Evolutionary conservation across 2,329 filamentous ascomycete species (phyloP).

Genomic region (Tympanopsis confertula): DNA sequence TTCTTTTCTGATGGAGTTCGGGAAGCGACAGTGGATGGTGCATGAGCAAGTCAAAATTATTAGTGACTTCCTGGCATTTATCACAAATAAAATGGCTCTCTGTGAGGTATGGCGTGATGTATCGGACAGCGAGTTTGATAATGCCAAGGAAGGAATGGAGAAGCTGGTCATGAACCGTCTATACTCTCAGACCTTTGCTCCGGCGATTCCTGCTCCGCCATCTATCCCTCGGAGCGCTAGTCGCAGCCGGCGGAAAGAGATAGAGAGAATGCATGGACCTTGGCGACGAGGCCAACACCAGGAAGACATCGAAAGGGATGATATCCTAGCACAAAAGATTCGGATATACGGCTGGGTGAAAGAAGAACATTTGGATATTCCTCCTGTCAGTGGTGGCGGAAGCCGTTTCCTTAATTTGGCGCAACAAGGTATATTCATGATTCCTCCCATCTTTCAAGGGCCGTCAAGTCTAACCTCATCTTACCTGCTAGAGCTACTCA

Average conservation of each 20-base stretch:
- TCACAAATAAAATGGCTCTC: constrained; percentile 65
- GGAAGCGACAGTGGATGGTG: constrained; percentile 71
- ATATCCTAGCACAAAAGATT: constrained; percentile 63
- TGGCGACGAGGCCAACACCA: constrained; percentile 63
- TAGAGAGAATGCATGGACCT: constrained; percentile 38
- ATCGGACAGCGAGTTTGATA: constrained; percentile 66
- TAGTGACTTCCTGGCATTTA: constrained; percentile 63
- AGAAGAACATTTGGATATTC: constrained; percentile 64
- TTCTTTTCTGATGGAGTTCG: constrained; percentile 63
- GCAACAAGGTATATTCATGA: constrained; percentile 49
- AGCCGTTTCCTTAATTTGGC: constrained; percentile 57
- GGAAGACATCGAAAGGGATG: constrained; percentile 65
- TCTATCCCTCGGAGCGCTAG: constrained; percentile 31
- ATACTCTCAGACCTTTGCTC: constrained; percentile 65
- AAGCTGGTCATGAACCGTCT: constrained; percentile 69
- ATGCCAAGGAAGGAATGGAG: constrained; percentile 69
- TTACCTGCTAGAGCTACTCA: constrained; percentile 56
- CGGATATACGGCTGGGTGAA: constrained; percentile 65
- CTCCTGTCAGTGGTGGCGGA: constrained; percentile 53
- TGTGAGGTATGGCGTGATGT: constrained; percentile 68
- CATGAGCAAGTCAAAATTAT: constrained; percentile 73
- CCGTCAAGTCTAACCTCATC: no score
- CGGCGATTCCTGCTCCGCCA: constrained; percentile 55
- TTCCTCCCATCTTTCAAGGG: no score
- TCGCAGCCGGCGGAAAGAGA: constrained; percentile 33